Conservation (phyloP, 352 stramenopile genomes). For the Pythium aquatile region DNA sequence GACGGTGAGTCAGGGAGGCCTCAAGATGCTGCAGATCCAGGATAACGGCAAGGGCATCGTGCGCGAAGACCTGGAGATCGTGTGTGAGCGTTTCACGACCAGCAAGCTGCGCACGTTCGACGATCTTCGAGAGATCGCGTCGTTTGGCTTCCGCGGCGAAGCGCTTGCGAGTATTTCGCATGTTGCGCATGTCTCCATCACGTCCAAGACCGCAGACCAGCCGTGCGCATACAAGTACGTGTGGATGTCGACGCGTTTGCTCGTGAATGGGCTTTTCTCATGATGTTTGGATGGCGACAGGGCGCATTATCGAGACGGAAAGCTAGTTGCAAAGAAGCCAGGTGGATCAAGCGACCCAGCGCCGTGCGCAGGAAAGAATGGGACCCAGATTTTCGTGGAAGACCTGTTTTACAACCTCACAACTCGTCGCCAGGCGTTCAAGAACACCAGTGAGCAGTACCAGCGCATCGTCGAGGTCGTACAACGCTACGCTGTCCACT, state of each 20-base stretch:
- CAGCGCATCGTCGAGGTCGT: conserved; percentile 92
- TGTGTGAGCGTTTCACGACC: conserved; percentile 98
- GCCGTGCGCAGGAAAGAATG: conserved; percentile 78
- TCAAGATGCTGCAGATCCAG: conserved; percentile 94
- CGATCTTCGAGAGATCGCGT: conserved; percentile 93
- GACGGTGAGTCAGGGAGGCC: conserved; percentile 77
- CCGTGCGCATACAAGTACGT: conserved; percentile 80
- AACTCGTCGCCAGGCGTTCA: conserved; percentile 91
- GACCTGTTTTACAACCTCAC: conserved; percentile 99
- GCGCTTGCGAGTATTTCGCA: conserved; percentile 97
- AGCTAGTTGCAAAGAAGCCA: conserved; percentile 69
- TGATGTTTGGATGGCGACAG: conserved; percentile 28
- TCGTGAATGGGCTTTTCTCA: neutral
- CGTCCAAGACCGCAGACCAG: conserved; percentile 76
- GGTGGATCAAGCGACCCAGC: conserved; percentile 60
- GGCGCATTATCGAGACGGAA: conserved; percentile 91
- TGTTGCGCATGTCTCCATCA: conserved; percentile 92
- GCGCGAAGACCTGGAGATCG: conserved; percentile 90
- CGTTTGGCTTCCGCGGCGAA: conserved; percentile 99
- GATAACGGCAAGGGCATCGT: conserved; percentile 95
- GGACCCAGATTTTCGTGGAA: conserved; percentile 87
- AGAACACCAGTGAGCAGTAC: conserved; percentile 94
- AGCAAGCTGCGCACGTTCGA: conserved; percentile 96
- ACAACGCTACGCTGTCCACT: conserved; percentile 96
- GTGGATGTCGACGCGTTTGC: neutral